Conservation (phyloP, 139 green algal species). For the Parachlorella kessleri region DNA sequence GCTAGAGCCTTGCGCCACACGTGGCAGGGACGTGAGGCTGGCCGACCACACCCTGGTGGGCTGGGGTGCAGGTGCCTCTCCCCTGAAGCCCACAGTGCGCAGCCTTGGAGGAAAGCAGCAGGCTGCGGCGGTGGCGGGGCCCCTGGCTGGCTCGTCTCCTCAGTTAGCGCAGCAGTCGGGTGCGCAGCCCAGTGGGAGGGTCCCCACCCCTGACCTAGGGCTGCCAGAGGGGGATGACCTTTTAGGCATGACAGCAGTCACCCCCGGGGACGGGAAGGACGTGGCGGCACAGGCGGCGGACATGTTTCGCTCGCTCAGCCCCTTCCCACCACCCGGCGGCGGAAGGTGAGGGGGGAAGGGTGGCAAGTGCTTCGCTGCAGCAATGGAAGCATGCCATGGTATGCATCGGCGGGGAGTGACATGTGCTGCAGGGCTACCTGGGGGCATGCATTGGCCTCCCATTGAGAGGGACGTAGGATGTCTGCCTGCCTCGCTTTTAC, state of each 20-base stretch:
- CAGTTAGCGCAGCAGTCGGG: not conserved
- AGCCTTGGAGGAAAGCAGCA: no score
- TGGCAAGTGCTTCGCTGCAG: not conserved
- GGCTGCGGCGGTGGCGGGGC: no score
- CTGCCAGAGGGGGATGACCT: constrained; percentile 61
- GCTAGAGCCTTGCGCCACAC: no score
- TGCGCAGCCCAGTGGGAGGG: not conserved
- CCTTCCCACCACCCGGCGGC: constrained; percentile 5
- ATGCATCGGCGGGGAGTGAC: not conserved
- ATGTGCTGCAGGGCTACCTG: not conserved
- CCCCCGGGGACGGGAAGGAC: constrained; percentile 17
- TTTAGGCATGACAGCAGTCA: constrained; percentile 52
- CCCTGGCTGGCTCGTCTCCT: no score
- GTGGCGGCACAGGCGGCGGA: constrained; percentile 35
- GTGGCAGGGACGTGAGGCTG: no score
- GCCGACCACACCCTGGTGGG: no score
- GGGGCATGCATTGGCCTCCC: not conserved
- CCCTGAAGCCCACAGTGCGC: no score
- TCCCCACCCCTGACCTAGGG: not conserved
- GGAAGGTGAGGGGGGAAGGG: not conserved
- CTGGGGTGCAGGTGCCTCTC: no score
- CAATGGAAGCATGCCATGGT: not conserved
- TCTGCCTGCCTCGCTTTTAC: no score
- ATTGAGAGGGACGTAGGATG: no score
- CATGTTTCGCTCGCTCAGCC: constrained; percentile 29